Base-by-base conservation (phyloP, 1,284 basidiomycete genomes). In the Fomitopsis schrenkii region DNA sequence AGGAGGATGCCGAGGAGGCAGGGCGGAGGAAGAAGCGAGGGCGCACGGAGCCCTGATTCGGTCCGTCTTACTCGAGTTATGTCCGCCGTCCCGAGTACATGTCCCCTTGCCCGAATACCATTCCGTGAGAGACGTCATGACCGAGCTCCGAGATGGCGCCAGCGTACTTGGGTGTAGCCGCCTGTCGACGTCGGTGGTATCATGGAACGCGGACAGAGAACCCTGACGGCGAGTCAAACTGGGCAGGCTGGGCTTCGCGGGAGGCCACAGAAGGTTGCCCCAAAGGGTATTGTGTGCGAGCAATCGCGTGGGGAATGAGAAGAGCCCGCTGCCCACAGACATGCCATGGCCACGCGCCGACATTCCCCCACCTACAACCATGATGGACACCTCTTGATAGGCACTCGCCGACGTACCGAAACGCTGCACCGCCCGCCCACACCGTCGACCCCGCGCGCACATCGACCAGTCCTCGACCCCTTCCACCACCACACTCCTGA, bases 21-120 rank as follows among this genome's bases (percentile, higher is more conserved):
- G 60, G 63, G n/a, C 57, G 67, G 26, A 61, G 68, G 40, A 70
- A 67, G 58, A 70, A 70, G 57, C 55, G 69, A 35, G 68, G 68
- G 41, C 68, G 69, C 12, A 65, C 64, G 46, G 2, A 40, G 38
- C 38, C 38, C 1, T 68, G 58, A 66, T 38, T 28, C 6, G 10
- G 48, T 33, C n/a, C 17, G 28, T 33, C 38, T 10, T 8, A 40
- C 38, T 10, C 8, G 38, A 40, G 38, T 40, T 8, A 40, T 40
- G 38, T 40, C 14, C 12, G 12, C 38, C 38, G 38, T 40, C 14
- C 38, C 38, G 38, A 8, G 38, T 15, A 40, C 38, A 40, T 40
- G 2, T 40, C 38, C 38, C 38, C 12, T 40, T 10, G 38, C 2
- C 12, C 8, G 38, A 40, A 40, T 40, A 15, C 12, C 5, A 40